These are phyloP conservation scores for Cladophialophora chaetospira DNA, from an alignment of 2,329 filamentous ascomycete genomes.

Conservation along the genomic window DNA sequence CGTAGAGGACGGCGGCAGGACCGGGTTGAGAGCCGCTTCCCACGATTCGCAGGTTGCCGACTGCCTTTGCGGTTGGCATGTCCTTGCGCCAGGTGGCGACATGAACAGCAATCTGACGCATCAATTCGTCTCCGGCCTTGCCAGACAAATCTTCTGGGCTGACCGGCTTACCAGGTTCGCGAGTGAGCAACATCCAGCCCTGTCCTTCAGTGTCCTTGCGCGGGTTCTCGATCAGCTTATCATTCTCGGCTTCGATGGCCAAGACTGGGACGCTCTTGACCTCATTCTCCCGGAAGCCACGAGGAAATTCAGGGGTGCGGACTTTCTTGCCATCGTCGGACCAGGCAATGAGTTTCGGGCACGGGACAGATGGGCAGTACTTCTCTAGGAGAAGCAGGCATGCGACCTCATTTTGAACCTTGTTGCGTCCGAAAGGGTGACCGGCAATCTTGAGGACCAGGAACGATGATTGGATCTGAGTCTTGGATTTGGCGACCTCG, in stretches of 20 bases:
- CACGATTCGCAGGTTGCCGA: slow-evolving; percentile 26
- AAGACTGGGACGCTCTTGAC: slow-evolving; percentile 7
- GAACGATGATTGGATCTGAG: slow-evolving; percentile 9
- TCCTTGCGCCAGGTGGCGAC: slow-evolving; percentile 26
- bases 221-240: background rate
- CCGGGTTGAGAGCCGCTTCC: slow-evolving; percentile 8
- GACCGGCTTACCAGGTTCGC: slow-evolving; percentile 21
- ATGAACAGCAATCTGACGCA: slow-evolving; percentile 23
- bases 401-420: slow-evolving; percentile 30
- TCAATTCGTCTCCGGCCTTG: slow-evolving; percentile 16
- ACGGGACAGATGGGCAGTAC: slow-evolving; percentile 27
- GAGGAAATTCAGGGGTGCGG: slow-evolving; percentile 17
- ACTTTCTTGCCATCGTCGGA: slow-evolving; percentile 28
- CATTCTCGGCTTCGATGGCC: slow-evolving; percentile 15
- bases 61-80: slow-evolving; percentile 19
- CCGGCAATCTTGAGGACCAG: slow-evolving; percentile 28
- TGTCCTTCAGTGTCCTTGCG: slow-evolving; percentile 16
- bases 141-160: slow-evolving; percentile 19
- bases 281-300: slow-evolving; percentile 13
- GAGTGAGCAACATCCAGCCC: slow-evolving; percentile 26
- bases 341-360: slow-evolving; percentile 27
- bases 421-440: slow-evolving; percentile 19
- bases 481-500: slow-evolving; percentile 6
- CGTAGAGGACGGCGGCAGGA: slow-evolving; percentile 19
- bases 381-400: slow-evolving; percentile 24